A percentile compares a stretch with the other conserved stretches of the same genome.
These are phyloP conservation scores for Coprinopsis cinerea DNA, from an alignment of 768 basidiomycete genomes.

Conservation along the genomic window DNA sequence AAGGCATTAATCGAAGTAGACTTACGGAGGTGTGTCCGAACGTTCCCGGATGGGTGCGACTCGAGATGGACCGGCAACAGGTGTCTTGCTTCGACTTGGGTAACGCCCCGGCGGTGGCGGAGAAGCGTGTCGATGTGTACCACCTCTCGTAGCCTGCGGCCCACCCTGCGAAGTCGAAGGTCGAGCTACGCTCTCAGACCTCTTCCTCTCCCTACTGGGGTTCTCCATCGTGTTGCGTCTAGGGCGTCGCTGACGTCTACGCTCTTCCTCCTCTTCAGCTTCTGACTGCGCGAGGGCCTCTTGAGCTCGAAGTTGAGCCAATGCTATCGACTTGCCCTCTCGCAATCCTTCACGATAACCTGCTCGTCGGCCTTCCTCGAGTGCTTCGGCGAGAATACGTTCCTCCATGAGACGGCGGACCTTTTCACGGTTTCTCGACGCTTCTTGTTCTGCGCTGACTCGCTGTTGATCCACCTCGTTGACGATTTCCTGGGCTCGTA, in stretches of 20 bases:
- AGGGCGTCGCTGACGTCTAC: constrained; percentile 1
- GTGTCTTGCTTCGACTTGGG: neutral
- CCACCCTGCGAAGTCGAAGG: neutral
- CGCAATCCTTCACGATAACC: constrained; percentile 47
- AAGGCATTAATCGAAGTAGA: too few species aligned
- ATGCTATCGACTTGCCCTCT: constrained; percentile 15
- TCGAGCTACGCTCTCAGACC: neutral
- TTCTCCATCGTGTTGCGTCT: neutral
- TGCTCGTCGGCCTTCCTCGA: constrained; percentile 46
- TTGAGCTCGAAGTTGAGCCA: neutral
- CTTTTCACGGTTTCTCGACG: constrained; percentile 37
- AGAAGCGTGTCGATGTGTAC: neutral
- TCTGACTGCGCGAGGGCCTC: neutral
- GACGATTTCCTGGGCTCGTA: constrained; percentile 47
- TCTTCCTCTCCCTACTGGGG: neutral
- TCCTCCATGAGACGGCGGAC: constrained; percentile 42
- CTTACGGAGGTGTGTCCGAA: too few species aligned
- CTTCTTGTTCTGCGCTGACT: constrained; percentile 42
- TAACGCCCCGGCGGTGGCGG: neutral
- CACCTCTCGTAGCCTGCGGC: too few species aligned
- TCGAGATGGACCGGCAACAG: too few species aligned
- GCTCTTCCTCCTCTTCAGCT: constrained; percentile 7
- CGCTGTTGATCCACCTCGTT: constrained; percentile 42
- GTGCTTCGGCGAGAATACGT: constrained; percentile 40
- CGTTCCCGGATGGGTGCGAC: too few species aligned